Evolutionary conservation across 805 yeast genomes (phyloP).

Genomic region (Saturnispora kantuleensis): DNA sequence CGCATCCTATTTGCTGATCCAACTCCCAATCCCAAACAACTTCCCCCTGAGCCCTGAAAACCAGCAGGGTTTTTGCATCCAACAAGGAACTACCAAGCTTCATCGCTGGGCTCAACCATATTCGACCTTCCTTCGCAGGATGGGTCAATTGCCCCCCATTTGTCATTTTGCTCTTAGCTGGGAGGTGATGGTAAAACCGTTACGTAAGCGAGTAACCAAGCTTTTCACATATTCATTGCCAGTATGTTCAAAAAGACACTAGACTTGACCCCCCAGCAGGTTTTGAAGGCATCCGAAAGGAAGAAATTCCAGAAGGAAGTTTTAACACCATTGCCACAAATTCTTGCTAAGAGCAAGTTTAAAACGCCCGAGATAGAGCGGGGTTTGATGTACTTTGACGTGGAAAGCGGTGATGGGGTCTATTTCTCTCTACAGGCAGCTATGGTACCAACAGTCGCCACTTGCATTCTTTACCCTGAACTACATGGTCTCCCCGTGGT

Average conservation of each 20-base stretch:
- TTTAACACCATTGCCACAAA: slow-evolving; percentile 36
- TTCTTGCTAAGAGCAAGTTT: slow-evolving; percentile 56
- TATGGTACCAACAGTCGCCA: slow-evolving; percentile 57
- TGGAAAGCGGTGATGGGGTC: slow-evolving; percentile 49
- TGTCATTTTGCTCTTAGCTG: no score
- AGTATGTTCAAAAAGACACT: slow-evolving; percentile 47
- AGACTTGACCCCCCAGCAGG: slow-evolving; percentile 61
- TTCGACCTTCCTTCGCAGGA: slow-evolving; percentile 8
- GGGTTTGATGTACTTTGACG: slow-evolving; percentile 58
- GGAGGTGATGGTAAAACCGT: no score
- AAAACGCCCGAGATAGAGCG: slow-evolving; percentile 37
- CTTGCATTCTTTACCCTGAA: slow-evolving; percentile 60
- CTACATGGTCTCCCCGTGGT: slow-evolving; percentile 43
- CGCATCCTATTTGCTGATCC: neutral
- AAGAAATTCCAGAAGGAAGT: slow-evolving; percentile 37
- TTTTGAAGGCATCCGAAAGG: slow-evolving; percentile 75
- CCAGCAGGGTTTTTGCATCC: slow-evolving; percentile 22
- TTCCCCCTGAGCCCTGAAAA: slow-evolving; percentile 25
- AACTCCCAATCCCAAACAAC: slow-evolving; percentile 25
- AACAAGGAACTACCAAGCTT: slow-evolving; percentile 24
- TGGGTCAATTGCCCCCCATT: slow-evolving; percentile 2
- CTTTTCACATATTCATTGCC: neutral
- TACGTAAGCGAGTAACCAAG: no score
- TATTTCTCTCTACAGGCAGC: slow-evolving; percentile 40
- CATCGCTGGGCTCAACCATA: slow-evolving; percentile 28